Percentiles rank a stretch among this genome's conserved stretches.
phyloP scores from a whole-genome alignment of 371 early-diverging fungal genomes.

The Coelomomyces lativittatus region DNA sequence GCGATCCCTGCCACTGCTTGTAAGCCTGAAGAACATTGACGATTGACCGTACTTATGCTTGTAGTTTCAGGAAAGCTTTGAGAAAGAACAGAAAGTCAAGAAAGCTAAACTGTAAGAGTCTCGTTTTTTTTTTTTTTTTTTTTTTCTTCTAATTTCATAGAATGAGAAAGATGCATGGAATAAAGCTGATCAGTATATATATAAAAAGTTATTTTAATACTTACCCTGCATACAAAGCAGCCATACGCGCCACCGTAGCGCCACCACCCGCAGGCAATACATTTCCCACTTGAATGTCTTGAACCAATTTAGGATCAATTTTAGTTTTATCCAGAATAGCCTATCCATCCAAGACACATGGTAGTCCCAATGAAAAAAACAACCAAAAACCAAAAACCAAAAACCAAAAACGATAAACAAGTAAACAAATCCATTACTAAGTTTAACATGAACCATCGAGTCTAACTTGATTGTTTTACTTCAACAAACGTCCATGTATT shows the following conservation, averaged over 20 bases:
- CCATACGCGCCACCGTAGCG: constrained; percentile 86
- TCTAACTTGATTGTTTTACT: too few relatives aligned
- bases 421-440: too few relatives aligned
- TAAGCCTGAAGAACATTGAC: constrained; percentile 91
- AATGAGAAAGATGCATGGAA: too few relatives aligned
- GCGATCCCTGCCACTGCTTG: constrained; percentile 84
- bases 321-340: constrained; percentile 51
- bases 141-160: too few relatives aligned
- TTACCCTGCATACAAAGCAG: constrained; percentile 74
- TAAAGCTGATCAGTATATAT: not conserved
- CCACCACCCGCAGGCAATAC: constrained; percentile 84
- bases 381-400: too few relatives aligned
- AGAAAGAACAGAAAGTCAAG: constrained; percentile 2
- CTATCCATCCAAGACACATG: too few relatives aligned
- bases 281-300: constrained; percentile 88
- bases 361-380: too few relatives aligned
- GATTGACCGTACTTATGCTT: constrained; percentile 74
- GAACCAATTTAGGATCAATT: constrained; percentile 70
- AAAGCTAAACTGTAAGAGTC: too few relatives aligned
- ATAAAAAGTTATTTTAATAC: not conserved
- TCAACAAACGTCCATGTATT: too few relatives aligned
- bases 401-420: too few relatives aligned
- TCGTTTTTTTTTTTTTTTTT: too few relatives aligned
- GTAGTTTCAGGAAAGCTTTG: constrained; percentile 55
- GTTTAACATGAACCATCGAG: too few relatives aligned